phyloP scores from a whole-genome alignment of 345 rosid genomes.

The Linum trigynum region DNA sequence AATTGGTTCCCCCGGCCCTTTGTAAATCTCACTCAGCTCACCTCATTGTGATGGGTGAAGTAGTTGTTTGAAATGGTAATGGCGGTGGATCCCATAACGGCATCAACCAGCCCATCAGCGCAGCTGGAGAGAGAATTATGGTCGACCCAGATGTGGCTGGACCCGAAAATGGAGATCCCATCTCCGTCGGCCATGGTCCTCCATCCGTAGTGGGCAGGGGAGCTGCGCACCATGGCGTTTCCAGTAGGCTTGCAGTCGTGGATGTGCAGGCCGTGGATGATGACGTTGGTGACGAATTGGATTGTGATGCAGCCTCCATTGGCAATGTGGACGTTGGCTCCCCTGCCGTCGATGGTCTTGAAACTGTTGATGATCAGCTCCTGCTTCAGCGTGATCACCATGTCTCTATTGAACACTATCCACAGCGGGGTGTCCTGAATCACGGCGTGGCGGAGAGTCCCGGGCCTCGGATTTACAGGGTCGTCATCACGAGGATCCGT shows the following conservation, averaged over 20 bases:
- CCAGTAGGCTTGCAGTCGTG: conserved; percentile 5
- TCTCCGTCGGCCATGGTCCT: conserved; percentile 1
- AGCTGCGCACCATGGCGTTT: conserved; percentile 3
- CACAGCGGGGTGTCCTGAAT: neutral
- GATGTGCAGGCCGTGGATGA: conserved; percentile 1
- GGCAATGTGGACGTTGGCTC: neutral
- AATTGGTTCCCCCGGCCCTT: neutral
- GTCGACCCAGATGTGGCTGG: conserved; percentile 4
- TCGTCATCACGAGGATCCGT: neutral
- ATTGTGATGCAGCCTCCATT: neutral
- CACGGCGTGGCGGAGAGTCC: neutral
- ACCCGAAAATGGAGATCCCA: neutral
- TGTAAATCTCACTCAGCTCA: neutral
- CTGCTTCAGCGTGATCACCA: conserved; percentile 6
- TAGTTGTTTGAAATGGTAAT: conserved; percentile 5
- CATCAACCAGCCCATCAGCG: conserved; percentile 1
- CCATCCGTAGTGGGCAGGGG: conserved; percentile 2
- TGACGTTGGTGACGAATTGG: neutral
- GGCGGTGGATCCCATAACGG: conserved; percentile 3
- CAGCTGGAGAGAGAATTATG: conserved; percentile 1
- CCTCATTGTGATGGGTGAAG: conserved; percentile 6
- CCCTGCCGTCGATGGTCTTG: conserved; percentile 1
- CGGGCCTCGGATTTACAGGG: neutral
- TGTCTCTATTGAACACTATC: conserved; percentile 3
- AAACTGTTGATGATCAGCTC: conserved; percentile 4